These are phyloP conservation scores for Dittrichia graveolens DNA, from an alignment of 129 eudicot species.

Conservation along the genomic window DNA sequence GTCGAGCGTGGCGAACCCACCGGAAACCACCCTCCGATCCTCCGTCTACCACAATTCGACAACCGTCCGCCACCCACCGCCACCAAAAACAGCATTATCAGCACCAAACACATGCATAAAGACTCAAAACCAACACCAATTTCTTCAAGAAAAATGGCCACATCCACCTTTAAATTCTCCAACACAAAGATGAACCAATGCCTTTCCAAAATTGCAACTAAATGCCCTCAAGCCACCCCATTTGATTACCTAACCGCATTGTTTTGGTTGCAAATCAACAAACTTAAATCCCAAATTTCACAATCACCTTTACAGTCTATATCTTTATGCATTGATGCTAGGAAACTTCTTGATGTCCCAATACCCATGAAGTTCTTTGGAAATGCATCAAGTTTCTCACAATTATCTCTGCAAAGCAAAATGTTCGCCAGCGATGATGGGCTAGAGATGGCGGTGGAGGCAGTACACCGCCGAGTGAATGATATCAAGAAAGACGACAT, in stretches of 20 bases:
- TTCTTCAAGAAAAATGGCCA: slow-evolving; percentile 42
- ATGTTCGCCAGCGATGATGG: slow-evolving; percentile 20
- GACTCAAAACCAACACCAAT: slow-evolving; percentile 23
- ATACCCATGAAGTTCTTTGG: slow-evolving; percentile 58
- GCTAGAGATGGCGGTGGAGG: slow-evolving; percentile 31
- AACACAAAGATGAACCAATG: slow-evolving; percentile 34
- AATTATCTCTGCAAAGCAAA: slow-evolving; percentile 25
- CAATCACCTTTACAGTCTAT: slow-evolving; percentile 31
- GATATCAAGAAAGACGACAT: slow-evolving; percentile 42
- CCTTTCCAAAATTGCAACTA: slow-evolving; percentile 36
- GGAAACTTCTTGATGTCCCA: slow-evolving; percentile 35
- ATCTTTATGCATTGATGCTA: slow-evolving; percentile 50
- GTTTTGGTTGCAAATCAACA: slow-evolving; percentile 51
- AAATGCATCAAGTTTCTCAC: slow-evolving; percentile 51
- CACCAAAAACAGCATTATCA: neutral
- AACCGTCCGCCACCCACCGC: slow-evolving; percentile 1
- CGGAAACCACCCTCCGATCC: slow-evolving; percentile 41
- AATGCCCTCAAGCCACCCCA: slow-evolving; percentile 55
- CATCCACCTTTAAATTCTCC: slow-evolving; percentile 52
- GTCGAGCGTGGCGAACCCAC: slow-evolving; percentile 40
- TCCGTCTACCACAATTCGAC: slow-evolving; percentile 36
- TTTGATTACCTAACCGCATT: slow-evolving; percentile 57
- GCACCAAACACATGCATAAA: slow-evolving; percentile 18
- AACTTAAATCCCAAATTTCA: slow-evolving; percentile 13
- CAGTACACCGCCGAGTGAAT: slow-evolving; percentile 43